Percentiles rank a stretch among this genome's conserved stretches.
These are phyloP conservation scores for Blepharisma undulans DNA, from an alignment of 169 alveolate genomes.

Conservation along the genomic window DNA sequence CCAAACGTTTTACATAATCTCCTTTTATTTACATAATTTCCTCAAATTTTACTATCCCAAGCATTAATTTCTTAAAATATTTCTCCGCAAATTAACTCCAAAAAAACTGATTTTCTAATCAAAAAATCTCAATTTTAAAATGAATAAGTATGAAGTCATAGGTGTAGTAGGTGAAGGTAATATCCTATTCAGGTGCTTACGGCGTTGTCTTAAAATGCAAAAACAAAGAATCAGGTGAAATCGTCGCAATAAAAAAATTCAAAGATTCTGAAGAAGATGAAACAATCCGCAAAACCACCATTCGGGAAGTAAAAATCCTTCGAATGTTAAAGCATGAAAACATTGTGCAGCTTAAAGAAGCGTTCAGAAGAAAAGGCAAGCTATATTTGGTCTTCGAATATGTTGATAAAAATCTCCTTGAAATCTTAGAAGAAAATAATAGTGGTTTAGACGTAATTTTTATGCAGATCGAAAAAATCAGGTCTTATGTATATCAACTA, in stretches of 20 bases:
- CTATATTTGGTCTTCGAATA: slow-evolving; percentile 90
- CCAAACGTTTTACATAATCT: neutral
- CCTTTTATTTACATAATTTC: neutral
- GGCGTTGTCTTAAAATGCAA: slow-evolving; percentile 94
- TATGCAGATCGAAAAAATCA: slow-evolving; percentile 73
- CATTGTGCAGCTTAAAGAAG: slow-evolving; percentile 91
- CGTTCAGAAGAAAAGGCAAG: slow-evolving; percentile 89
- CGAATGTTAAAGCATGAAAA: slow-evolving; percentile 86
- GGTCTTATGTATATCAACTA: slow-evolving; percentile 87
- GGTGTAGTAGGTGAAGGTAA: slow-evolving; percentile 86
- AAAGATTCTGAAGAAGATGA: slow-evolving; percentile 90
- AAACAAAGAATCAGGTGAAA: slow-evolving; percentile 76
- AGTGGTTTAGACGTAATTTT: slow-evolving; percentile 74
- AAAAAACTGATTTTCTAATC: neutral
- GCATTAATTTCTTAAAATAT: neutral
- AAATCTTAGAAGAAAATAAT: slow-evolving; percentile 87
- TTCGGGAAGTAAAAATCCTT: slow-evolving; percentile 91
- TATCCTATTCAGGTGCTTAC: slow-evolving; percentile 88
- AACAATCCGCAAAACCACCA: slow-evolving; percentile 84
- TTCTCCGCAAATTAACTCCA: neutral
- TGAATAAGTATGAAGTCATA: slow-evolving; percentile 86
- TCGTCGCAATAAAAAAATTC: slow-evolving; percentile 93
- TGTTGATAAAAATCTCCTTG: slow-evolving; percentile 89
- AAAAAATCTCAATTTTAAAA: slow-evolving; percentile 2
- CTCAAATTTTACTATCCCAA: neutral